phyloP scores from a whole-genome alignment of 1,284 basidiomycete species.

The Rhodotorula sp. region DNA sequence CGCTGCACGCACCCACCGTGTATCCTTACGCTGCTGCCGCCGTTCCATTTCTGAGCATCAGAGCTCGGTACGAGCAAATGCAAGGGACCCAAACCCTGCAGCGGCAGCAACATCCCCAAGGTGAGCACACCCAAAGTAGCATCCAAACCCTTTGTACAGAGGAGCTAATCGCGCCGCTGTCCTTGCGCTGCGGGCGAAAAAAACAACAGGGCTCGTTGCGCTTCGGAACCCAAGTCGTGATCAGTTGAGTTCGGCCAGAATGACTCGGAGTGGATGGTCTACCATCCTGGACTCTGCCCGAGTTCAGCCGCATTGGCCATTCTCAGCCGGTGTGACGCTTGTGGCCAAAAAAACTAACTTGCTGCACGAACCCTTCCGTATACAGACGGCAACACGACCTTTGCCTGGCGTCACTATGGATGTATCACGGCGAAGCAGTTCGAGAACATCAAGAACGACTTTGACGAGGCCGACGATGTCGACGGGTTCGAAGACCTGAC shows the following conservation, averaged over 20 bases:
- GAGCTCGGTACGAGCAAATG: conserved; percentile 1
- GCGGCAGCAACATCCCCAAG: conserved; percentile 47
- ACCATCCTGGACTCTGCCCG: neutral
- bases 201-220: conserved; percentile 14
- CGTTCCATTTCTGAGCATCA: neutral
- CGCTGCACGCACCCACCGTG: no score
- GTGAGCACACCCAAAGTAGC: neutral
- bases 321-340: no score
- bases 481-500: conserved; percentile 42
- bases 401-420: conserved; percentile 49
- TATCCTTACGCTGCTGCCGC: no score
- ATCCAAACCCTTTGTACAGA: no score
- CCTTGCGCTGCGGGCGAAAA: no score
- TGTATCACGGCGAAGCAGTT: conserved; percentile 41
- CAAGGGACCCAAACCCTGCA: conserved; percentile 46
- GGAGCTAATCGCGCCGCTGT: no score
- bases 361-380: neutral
- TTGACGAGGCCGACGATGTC: conserved; percentile 34
- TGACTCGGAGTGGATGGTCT: neutral
- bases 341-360: neutral
- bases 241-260: conserved; percentile 3
- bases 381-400: conserved; percentile 37
- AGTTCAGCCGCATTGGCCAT: neutral
- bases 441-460: conserved; percentile 24
- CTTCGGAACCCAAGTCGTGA: conserved; percentile 16